Percentiles rank a stretch among this genome's conserved stretches.
These are phyloP conservation scores for Glycine tomentella DNA, from an alignment of 306 rosid genomes.

Conservation along the genomic window DNA sequence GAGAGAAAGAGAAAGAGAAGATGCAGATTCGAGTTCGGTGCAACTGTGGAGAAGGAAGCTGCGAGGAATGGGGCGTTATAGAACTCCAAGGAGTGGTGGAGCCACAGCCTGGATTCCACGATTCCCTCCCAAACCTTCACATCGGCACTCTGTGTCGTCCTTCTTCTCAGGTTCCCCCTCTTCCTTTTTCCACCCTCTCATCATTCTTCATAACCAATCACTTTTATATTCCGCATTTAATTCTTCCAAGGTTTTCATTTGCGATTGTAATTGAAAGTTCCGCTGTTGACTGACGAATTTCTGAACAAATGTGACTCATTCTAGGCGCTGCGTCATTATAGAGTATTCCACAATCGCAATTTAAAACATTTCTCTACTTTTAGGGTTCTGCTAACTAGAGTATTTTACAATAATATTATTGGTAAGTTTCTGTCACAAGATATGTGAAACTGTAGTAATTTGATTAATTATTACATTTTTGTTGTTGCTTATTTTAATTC, in stretches of 20 bases:
- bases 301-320: background rate
- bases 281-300: background rate
- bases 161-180: slow-evolving; percentile 65
- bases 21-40: slow-evolving; percentile 79
- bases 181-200: background rate
- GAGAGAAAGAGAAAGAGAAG: background rate
- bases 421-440: background rate
- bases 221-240: background rate
- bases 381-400: background rate
- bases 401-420: background rate
- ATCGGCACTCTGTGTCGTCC: slow-evolving; percentile 83
- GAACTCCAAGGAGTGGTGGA: slow-evolving; percentile 83
- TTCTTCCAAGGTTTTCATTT: background rate
- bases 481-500: background rate
- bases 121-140: slow-evolving; percentile 66
- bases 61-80: slow-evolving; percentile 82
- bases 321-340: background rate
- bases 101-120: slow-evolving; percentile 64
- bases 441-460: background rate
- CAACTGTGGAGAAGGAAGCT: slow-evolving; percentile 65
- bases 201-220: background rate
- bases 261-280: background rate
- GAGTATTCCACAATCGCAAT: background rate
- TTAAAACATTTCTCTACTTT: background rate
- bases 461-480: background rate